phyloP scores from a whole-genome alignment of 225 moss, liverwort and hornwort genomes.

The Physcomitrium patens region DNA sequence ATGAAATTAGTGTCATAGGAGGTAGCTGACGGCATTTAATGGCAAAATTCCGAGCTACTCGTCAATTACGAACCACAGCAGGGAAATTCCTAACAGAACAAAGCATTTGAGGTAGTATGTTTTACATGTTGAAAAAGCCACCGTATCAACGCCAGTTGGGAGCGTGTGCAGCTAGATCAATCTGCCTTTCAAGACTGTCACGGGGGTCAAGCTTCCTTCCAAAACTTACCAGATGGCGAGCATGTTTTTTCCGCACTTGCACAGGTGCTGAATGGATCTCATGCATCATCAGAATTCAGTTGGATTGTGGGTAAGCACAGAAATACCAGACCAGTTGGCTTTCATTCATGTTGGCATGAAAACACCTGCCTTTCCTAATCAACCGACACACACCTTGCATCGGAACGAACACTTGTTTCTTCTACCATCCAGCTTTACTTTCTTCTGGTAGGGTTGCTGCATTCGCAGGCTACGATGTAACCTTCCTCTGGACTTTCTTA shows the following conservation, averaged over 20 bases:
- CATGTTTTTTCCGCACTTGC: conserved; percentile 35
- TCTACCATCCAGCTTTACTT: background rate
- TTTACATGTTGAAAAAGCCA: background rate
- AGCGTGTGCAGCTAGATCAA: conserved; percentile 39
- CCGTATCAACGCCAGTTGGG: conserved; percentile 12
- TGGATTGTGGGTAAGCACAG: conserved; percentile 43
- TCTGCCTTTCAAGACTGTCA: conserved; percentile 31
- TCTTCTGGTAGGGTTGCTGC: background rate
- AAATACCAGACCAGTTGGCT: background rate
- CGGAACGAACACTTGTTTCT: background rate
- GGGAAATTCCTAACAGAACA: background rate
- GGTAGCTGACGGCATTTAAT: background rate
- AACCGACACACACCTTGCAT: too few species aligned
- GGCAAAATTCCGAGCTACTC: background rate
- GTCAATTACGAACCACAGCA: background rate
- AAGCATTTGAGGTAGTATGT: background rate
- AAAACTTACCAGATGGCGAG: conserved; percentile 32
- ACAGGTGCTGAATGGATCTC: conserved; percentile 26
- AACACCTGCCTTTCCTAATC: background rate
- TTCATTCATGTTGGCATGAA: background rate
- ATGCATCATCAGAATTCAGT: conserved; percentile 25
- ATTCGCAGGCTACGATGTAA: background rate
- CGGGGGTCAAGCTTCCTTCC: conserved; percentile 31
- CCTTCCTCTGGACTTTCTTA: background rate
- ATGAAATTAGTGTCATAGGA: background rate